phyloP scores from a whole-genome alignment of 1,284 basidiomycete species.

The Anthracocystis setariae region DNA sequence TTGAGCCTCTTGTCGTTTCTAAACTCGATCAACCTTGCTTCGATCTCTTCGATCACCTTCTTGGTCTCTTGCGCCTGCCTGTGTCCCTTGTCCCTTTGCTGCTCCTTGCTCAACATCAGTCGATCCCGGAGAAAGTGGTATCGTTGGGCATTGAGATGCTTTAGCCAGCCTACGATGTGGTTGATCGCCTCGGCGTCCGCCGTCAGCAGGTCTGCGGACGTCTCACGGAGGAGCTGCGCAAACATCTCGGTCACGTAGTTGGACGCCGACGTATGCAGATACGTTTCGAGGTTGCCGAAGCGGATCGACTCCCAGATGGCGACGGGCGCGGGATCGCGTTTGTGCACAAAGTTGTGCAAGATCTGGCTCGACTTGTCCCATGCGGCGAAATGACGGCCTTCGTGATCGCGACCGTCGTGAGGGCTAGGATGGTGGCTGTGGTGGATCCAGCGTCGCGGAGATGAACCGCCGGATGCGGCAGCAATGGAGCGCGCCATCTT shows the following conservation, averaged over 20 bases:
- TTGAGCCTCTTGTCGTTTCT: conserved; percentile 72
- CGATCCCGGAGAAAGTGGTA: conserved; percentile 35
- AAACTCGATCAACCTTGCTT: conserved; percentile 71
- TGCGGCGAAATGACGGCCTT: conserved; percentile 11
- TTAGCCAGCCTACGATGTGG: conserved; percentile 45
- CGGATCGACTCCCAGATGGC: conserved; percentile 62
- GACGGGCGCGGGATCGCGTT: conserved; percentile 48
- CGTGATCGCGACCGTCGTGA: conserved; percentile 16
- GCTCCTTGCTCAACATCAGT: conserved; percentile 17
- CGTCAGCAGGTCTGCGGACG: conserved; percentile 36
- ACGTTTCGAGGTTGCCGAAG: conserved; percentile 52
- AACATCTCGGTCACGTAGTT: conserved; percentile 53
- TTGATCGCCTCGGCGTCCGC: conserved; percentile 40
- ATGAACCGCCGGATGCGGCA: conserved; percentile 33
- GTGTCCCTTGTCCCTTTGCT: conserved; percentile 16
- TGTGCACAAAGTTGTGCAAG: conserved; percentile 40
- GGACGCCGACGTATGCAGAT: conserved; percentile 44
- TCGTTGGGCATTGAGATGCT: conserved; percentile 47
- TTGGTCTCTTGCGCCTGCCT: conserved; percentile 32
- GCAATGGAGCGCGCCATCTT: conserved; percentile 47
- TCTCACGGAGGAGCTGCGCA: conserved; percentile 46
- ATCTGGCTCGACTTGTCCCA: conserved; percentile 31
- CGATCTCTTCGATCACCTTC: conserved; percentile 69
- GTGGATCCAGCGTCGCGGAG: conserved; percentile 36
- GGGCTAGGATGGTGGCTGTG: conserved; percentile 15